Percentiles rank a stretch among this genome's conserved stretches.
Conservation (phyloP, 2,329 filamentous ascomycete species). For the Lecanoromycetidae sp. region DNA sequence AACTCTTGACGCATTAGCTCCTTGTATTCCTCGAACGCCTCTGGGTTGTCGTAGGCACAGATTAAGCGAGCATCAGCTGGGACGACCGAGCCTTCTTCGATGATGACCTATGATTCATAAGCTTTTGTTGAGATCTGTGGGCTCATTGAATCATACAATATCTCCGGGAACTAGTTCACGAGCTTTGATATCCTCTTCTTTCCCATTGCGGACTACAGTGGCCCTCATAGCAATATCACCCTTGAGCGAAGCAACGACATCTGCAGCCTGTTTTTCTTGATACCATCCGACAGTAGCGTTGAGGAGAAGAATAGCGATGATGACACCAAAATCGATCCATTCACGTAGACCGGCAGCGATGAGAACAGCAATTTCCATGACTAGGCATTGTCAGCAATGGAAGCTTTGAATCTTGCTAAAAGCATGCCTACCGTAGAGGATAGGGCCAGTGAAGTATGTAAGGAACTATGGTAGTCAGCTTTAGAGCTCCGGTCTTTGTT, state of each 20-base stretch:
- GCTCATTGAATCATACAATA: constrained; percentile 44
- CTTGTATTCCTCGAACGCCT: constrained; percentile 55
- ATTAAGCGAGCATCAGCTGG: constrained; percentile 60
- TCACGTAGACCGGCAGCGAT: constrained; percentile 62
- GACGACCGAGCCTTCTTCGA: constrained; percentile 60
- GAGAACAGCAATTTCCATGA: constrained; percentile 66
- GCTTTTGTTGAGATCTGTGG: constrained; percentile 6
- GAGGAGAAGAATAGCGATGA: constrained; percentile 60
- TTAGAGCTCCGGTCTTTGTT: constrained; percentile 10
- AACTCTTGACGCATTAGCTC: constrained; percentile 51
- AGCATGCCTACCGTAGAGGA: constrained; percentile 55
- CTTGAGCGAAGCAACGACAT: constrained; percentile 62
- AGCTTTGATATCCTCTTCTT: constrained; percentile 56
- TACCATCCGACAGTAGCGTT: constrained; percentile 71
- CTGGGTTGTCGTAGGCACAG: constrained; percentile 57
- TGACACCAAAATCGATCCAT: constrained; percentile 69
- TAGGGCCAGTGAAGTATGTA: constrained; percentile 62
- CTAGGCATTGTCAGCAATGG: constrained; percentile 27
- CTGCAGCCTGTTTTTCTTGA: constrained; percentile 68
- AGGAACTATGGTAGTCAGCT: constrained; percentile 49
- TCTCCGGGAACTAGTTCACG: constrained; percentile 66
- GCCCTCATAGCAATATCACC: constrained; percentile 69
- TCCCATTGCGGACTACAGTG: constrained; percentile 54
- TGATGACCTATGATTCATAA: constrained; percentile 41
- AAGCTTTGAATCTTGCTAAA: constrained; percentile 6